Evolutionary conservation across 2,329 filamentous ascomycete species (phyloP).

Genomic region (Arthrocladium fulminans): DNA sequence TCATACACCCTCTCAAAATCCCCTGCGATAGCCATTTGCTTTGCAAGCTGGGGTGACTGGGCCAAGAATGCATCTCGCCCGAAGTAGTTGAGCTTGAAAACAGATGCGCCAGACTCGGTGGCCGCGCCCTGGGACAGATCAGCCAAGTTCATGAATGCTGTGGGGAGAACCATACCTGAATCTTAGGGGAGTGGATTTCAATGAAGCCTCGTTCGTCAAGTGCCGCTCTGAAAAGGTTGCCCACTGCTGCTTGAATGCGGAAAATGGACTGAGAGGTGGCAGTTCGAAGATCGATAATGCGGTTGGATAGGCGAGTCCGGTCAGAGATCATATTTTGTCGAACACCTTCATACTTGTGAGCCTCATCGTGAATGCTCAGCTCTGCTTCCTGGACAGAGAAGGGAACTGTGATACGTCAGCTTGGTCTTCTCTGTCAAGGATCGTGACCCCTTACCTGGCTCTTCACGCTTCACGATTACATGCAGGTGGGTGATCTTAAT

Average conservation of each 20-base stretch:
- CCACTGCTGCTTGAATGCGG: slow-evolving; percentile 72
- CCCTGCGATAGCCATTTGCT: slow-evolving; percentile 84
- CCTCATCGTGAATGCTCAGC: slow-evolving; percentile 47
- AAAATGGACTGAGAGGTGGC: slow-evolving; percentile 80
- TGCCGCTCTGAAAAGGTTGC: slow-evolving; percentile 67
- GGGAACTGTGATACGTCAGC: slow-evolving; percentile 36
- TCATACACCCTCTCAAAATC: slow-evolving; percentile 88
- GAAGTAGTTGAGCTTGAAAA: slow-evolving; percentile 91
- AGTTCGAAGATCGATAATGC: slow-evolving; percentile 78
- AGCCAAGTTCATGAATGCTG: background rate
- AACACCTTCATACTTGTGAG: slow-evolving; percentile 45
- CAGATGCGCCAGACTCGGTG: slow-evolving; percentile 82
- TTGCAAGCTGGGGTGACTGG: slow-evolving; percentile 83
- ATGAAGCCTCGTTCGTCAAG: slow-evolving; percentile 72
- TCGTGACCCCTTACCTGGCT: slow-evolving; percentile 32
- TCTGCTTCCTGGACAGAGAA: slow-evolving; percentile 65
- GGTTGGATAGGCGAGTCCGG: slow-evolving; percentile 65
- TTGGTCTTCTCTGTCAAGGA: background rate
- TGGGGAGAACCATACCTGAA: slow-evolving; percentile 44
- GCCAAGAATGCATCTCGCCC: slow-evolving; percentile 77
- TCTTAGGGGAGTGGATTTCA: slow-evolving; percentile 88
- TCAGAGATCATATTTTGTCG: slow-evolving; percentile 57
- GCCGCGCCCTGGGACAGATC: slow-evolving; percentile 51
- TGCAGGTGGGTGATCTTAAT: slow-evolving; percentile 60
- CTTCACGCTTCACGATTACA: slow-evolving; percentile 52